Conservation (phyloP, 345 rosid species). For the Cardamine resedifolia region DNA sequence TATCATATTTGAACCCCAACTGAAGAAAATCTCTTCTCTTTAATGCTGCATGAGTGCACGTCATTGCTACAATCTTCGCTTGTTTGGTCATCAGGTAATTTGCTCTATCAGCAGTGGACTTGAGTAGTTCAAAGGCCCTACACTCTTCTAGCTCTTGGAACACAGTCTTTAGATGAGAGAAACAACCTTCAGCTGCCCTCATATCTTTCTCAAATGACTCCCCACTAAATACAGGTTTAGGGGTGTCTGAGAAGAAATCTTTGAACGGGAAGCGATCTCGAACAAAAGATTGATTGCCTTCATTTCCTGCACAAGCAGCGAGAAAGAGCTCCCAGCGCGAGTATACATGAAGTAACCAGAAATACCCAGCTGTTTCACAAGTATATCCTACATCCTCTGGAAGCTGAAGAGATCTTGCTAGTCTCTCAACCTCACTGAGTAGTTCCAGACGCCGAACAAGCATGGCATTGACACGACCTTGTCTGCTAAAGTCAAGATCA, state of each 20-base stretch:
- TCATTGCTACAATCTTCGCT: constrained; percentile 99
- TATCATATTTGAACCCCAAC: constrained; percentile 96
- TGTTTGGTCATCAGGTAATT: constrained; percentile 98
- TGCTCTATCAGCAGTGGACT: constrained; percentile 98
- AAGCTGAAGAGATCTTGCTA: constrained; percentile 90
- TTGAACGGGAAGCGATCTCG: constrained; percentile 87
- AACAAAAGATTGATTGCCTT: constrained; percentile 70
- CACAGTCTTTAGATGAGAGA: constrained; percentile 84
- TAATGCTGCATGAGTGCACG: constrained; percentile 98
- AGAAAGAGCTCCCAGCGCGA: constrained; percentile 97
- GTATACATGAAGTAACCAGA: constrained; percentile 97
- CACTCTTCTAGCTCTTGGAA: constrained; percentile 99
- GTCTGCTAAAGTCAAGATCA: constrained; percentile 96
- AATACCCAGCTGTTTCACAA: constrained; percentile 98
- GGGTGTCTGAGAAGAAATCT: constrained; percentile 81
- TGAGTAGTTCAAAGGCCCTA: constrained; percentile 98
- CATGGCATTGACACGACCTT: constrained; percentile 99
- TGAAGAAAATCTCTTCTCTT: constrained; percentile 98
- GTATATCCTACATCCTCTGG: constrained; percentile 99
- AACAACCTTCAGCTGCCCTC: constrained; percentile 94
- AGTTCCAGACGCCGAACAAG: constrained; percentile 92
- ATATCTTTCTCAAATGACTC: constrained; percentile 92
- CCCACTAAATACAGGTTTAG: constrained; percentile 78
- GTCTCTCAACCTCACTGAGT: constrained; percentile 92
- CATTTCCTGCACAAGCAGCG: constrained; percentile 82